A percentile compares a stretch with the other conserved stretches of the same genome.
These are phyloP conservation scores for Aspergillus coremiiformis DNA, from an alignment of 495 filamentous ascomycete species.

Conservation along the genomic window DNA sequence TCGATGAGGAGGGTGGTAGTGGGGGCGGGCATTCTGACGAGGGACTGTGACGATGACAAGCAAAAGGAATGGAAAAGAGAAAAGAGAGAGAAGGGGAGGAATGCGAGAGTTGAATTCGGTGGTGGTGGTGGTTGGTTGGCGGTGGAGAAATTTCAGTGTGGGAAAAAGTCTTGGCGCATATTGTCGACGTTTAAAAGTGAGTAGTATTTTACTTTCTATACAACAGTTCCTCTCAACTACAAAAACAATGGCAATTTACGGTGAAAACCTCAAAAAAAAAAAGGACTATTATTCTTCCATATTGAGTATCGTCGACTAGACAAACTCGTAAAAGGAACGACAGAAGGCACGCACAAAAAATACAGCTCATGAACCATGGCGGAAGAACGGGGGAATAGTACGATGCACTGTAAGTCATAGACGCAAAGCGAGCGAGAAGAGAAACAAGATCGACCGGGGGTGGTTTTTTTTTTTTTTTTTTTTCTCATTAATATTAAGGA, in stretches of 20 bases:
- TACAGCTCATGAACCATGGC: neutral
- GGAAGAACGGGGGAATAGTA: constrained; percentile 18
- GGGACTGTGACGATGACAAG: constrained; percentile 11
- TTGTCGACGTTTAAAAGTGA: neutral
- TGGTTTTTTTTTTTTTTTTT: too few species aligned
- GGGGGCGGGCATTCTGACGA: constrained; percentile 43
- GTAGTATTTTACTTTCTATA: neutral
- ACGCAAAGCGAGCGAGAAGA: neutral
- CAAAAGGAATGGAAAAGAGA: constrained; percentile 10
- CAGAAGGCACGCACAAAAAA: neutral
- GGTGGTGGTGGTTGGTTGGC: constrained; percentile 23
- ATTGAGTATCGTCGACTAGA: neutral
- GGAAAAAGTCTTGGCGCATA: constrained; percentile 39
- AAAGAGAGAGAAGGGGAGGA: constrained; percentile 18
- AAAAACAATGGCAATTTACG: neutral
- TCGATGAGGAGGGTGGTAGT: constrained; percentile 74
- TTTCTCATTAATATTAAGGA: too few species aligned
- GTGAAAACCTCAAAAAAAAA: neutral
- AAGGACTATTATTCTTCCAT: neutral
- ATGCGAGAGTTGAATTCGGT: constrained; percentile 13
- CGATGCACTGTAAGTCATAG: constrained; percentile 1
- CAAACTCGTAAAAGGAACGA: neutral
- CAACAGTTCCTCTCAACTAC: neutral
- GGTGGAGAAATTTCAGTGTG: constrained; percentile 47
- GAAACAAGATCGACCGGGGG: constrained; percentile 1